These are phyloP conservation scores for Tetrahymena borealis DNA, from an alignment of 73 alveolate species.

Conservation along the genomic window DNA sequence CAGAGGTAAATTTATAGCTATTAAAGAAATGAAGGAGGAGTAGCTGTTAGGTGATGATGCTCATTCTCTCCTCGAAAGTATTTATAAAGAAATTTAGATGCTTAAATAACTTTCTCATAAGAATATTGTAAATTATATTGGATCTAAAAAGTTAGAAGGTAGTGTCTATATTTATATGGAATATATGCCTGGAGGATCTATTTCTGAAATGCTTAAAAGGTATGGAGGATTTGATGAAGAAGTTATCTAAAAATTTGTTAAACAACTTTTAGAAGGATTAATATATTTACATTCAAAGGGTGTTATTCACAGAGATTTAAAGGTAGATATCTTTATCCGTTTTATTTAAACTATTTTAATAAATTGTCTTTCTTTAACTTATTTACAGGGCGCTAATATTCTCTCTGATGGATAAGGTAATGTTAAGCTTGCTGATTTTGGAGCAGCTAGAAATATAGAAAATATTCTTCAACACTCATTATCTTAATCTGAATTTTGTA, in stretches of 20 bases:
- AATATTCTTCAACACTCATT: neutral
- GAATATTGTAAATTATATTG: conserved; percentile 26
- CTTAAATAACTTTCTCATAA: conserved; percentile 13
- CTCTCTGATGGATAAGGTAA: conserved; percentile 27
- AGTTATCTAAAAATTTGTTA: conserved; percentile 12
- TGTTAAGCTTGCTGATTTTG: conserved; percentile 34
- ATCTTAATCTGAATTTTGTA: neutral
- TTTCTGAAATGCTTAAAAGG: conserved; percentile 31
- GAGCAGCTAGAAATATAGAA: conserved; percentile 31
- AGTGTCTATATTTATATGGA: conserved; percentile 21
- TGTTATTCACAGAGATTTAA: conserved; percentile 34
- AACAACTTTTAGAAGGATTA: conserved; percentile 24
- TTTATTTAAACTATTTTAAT: neutral
- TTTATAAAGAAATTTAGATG: conserved; percentile 12
- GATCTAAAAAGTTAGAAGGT: conserved; percentile 11
- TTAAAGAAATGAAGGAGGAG: conserved; percentile 17
- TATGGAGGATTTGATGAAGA: conserved; percentile 39
- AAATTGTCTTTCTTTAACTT: neutral
- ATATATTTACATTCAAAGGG: conserved; percentile 12
- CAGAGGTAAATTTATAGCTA: conserved; percentile 31
- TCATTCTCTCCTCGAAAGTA: neutral
- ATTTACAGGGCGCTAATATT: conserved; percentile 11
- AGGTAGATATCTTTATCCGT: neutral
- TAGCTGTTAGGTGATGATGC: conserved; percentile 6
- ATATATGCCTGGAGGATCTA: conserved; percentile 42